Base-by-base conservation (phyloP, 148 eudicot species). In the Rhododendron mucronatum region DNA sequence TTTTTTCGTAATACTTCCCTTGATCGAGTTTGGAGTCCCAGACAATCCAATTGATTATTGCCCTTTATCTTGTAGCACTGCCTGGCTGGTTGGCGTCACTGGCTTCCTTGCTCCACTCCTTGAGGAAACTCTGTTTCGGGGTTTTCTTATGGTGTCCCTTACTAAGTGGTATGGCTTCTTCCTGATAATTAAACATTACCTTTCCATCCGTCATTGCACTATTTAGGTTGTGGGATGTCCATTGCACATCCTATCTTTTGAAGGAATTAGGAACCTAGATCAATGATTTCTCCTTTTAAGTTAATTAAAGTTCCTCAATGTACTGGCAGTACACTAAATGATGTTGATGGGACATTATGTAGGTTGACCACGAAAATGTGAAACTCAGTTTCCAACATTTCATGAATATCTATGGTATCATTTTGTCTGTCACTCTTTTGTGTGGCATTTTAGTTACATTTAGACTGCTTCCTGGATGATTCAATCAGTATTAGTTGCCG, bases 121-220 rank as follows among this genome's bases (percentile, higher is more conserved):
- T 69, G 99, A 97, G 94, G 99, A 97, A 90, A 97, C 95, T 8
- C 93, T 97, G 83, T 97, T 97, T 87, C 93, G 98, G 84, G 99
- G 99, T 73, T 97, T 95, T 92, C 90, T 97, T 30, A 93, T 97
- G 99, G 93, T 92, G 59, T 91, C 98, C 81, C 92, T 97, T 59
- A 95, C 99, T 75, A 91, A 95, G 83, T 95, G 98, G 99, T 97
- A 97, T 81, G 76, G 21, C 84, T 76, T 78, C 53, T 81, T 18
- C 30, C 26, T 53, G 13, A 53, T 81, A 37, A 85, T 7, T 39
- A 16, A 55, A n/a, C 23, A 11, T 44, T 20, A 80, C 15, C 9
- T 33, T 47, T 50, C 77, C 77, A 28, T 80, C 67, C 48, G 13
- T n/a, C 37, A 7, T 23, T 76, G 44, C 30, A 33, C 33, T 33